phyloP scores from a whole-genome alignment of 2,329 filamentous ascomycete species.

The Alternaria tenuissima region DNA sequence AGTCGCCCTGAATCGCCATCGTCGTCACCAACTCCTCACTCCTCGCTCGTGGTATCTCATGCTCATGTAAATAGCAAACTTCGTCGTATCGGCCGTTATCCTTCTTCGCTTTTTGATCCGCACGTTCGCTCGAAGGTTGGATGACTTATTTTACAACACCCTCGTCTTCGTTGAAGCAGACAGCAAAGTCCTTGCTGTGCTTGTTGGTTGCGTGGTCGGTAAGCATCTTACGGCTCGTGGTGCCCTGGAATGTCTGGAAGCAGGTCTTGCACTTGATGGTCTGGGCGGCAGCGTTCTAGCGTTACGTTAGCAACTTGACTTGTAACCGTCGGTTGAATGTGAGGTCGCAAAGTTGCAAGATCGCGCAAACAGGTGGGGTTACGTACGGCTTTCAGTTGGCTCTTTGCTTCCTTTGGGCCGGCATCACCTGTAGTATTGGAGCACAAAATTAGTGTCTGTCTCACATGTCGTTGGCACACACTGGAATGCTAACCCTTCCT shows the following conservation, averaged over 20 bases:
- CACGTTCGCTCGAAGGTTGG: neutral
- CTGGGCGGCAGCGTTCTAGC: constrained; percentile 75
- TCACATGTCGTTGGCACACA: constrained; percentile 44
- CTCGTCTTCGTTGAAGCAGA: constrained; percentile 67
- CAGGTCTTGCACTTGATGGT: constrained; percentile 79
- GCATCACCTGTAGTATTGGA: neutral
- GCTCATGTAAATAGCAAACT: constrained; percentile 24
- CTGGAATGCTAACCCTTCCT: constrained; percentile 30
- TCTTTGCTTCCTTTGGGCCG: constrained; percentile 4
- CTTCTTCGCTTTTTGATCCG: constrained; percentile 7
- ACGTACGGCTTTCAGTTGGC: constrained; percentile 38
- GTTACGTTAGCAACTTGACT: constrained; percentile 5
- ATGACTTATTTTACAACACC: constrained; percentile 38
- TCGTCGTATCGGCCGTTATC: constrained; percentile 6
- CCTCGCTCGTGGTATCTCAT: constrained; percentile 34
- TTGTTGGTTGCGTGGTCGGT: constrained; percentile 78
- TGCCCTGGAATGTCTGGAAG: constrained; percentile 82
- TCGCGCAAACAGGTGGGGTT: neutral
- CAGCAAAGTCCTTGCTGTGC: constrained; percentile 74
- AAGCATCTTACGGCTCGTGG: constrained; percentile 75
- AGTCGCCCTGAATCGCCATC: constrained; percentile 4
- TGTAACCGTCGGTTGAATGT: neutral
- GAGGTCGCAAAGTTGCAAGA: neutral
- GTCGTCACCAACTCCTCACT: constrained; percentile 18
- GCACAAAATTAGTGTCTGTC: neutral